Conservation (phyloP, 1,284 basidiomycete genomes). For the Melampsora medusae region DNA sequence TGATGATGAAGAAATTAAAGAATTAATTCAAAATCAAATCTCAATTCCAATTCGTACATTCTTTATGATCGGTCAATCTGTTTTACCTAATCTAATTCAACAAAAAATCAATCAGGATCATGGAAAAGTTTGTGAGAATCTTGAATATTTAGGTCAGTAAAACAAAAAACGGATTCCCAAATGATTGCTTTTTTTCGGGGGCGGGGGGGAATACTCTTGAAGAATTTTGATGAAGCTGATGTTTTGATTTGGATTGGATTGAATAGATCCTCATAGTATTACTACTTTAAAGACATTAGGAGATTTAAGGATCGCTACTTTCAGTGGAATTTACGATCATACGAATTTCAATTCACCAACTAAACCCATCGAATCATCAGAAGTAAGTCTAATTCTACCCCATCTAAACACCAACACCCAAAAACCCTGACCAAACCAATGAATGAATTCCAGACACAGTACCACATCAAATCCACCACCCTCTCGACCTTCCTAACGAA, state of each 20-base stretch:
- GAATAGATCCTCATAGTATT: conserved; percentile 34
- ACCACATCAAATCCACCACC: conserved; percentile 17
- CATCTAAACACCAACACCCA: too few species aligned
- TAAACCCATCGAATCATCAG: neutral
- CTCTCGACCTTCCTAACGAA: conserved; percentile 25
- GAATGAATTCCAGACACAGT: neutral
- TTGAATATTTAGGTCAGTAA: conserved; percentile 31
- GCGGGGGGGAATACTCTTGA: too few species aligned
- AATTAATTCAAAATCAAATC: conserved; percentile 67
- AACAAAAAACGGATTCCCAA: neutral
- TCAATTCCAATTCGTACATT: conserved; percentile 47
- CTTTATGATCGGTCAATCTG: conserved; percentile 30
- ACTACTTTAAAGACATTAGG: conserved; percentile 29
- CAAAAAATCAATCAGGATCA: neutral
- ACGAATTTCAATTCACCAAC: neutral
- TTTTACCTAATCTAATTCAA: conserved; percentile 9
- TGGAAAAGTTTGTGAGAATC: conserved; percentile 30
- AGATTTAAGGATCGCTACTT: conserved; percentile 34
- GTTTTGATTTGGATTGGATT: neutral
- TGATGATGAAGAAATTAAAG: conserved; percentile 61
- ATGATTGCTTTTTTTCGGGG: too few species aligned
- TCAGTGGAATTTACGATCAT: conserved; percentile 34
- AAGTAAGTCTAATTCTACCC: neutral
- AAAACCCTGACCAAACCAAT: too few species aligned
- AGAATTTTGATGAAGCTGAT: neutral